Conservation (phyloP, 2,329 filamentous ascomycete genomes). For the Rhinocladiella mackenziei region DNA sequence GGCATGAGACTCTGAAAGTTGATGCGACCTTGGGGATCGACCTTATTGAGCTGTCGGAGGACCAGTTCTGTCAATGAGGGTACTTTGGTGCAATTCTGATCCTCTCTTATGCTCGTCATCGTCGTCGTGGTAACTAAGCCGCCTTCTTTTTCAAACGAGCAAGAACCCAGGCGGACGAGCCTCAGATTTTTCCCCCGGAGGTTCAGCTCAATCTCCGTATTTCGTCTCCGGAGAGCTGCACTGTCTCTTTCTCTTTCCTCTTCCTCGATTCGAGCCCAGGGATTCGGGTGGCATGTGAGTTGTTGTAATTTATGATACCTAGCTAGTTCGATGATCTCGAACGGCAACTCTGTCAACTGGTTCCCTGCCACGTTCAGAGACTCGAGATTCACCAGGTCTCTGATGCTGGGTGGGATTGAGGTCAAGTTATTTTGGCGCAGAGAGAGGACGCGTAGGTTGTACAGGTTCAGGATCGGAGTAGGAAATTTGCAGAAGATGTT, state of each 20-base stretch:
- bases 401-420: conserved; percentile 40
- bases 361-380: conserved; percentile 47
- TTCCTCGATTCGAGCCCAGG: conserved; percentile 15
- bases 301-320: conserved; percentile 20
- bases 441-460: conserved; percentile 42
- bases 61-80: conserved; percentile 44
- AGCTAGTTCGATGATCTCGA: conserved; percentile 43
- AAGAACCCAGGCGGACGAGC: too few species aligned
- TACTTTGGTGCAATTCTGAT: conserved; percentile 15
- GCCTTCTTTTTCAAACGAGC: too few species aligned
- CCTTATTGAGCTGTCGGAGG: conserved; percentile 37
- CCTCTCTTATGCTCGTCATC: not conserved
- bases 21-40: conserved; percentile 36
- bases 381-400: conserved; percentile 40
- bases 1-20: conserved; percentile 38
- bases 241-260: too few species aligned
- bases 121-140: not conserved
- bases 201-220: too few species aligned
- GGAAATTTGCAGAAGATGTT: conserved; percentile 40
- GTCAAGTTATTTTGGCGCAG: conserved; percentile 45
- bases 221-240: too few species aligned
- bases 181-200: too few species aligned
- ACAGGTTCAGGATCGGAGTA: conserved; percentile 42
- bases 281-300: conserved; percentile 22
- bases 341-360: conserved; percentile 41